Percentiles rank a stretch among this genome's conserved stretches.
Evolutionary conservation across 257 asterid genomes (phyloP).

Genomic region (Ballota nigra): DNA sequence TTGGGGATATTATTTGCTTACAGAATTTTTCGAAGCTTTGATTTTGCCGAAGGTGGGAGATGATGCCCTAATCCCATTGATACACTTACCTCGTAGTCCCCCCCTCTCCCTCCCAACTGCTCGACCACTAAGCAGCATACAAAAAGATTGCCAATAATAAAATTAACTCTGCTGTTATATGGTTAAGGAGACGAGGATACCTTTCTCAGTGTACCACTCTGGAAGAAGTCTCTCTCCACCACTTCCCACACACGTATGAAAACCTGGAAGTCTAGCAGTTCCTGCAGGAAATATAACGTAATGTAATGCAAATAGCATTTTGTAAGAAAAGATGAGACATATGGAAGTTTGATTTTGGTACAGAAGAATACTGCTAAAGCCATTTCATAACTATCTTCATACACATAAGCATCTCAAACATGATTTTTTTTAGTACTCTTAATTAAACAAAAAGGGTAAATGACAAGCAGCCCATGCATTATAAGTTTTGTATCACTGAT

Average conservation of each 20-base stretch:
- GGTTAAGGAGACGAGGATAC: slow-evolving; percentile 25
- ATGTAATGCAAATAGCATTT: neutral
- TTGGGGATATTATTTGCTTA: no score
- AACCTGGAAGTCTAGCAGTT: slow-evolving; percentile 87
- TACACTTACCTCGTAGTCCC: no score
- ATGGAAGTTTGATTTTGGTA: neutral
- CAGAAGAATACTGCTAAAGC: neutral
- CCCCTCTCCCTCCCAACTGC: no score
- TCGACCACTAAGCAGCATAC: no score
- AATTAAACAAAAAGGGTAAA: neutral
- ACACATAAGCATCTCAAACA: neutral
- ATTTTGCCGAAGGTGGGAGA: no score
- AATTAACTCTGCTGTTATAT: neutral
- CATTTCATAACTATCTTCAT: neutral
- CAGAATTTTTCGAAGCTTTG: no score
- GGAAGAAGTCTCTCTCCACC: slow-evolving; percentile 92
- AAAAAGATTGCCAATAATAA: neutral
- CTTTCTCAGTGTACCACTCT: slow-evolving; percentile 87
- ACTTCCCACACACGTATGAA: slow-evolving; percentile 87
- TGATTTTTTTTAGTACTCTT: neutral
- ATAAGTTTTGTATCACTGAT: neutral
- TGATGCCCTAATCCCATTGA: no score
- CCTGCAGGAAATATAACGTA: slow-evolving; percentile 38
- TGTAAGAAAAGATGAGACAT: neutral
- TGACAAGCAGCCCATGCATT: neutral